phyloP scores from a whole-genome alignment of 2,329 filamentous ascomycete species.

The Aureobasidium sp. region DNA sequence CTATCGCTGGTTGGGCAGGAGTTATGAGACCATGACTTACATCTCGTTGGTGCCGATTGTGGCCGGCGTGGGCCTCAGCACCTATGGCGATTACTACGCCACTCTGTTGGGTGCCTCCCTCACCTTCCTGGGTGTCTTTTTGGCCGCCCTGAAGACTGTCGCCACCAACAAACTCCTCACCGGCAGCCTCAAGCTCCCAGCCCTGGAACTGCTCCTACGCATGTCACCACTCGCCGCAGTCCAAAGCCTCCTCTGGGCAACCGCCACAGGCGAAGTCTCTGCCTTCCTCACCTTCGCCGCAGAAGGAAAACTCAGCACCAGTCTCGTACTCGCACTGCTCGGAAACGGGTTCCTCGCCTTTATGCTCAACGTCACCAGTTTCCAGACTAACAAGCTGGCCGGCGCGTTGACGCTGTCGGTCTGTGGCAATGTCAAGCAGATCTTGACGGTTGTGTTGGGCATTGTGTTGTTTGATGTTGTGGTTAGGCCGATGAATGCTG shows the following conservation, averaged over 20 bases:
- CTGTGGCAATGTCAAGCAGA: conserved; percentile 31
- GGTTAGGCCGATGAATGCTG: conserved; percentile 36
- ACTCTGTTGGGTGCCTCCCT: conserved; percentile 40
- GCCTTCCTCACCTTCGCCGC: conserved; percentile 16
- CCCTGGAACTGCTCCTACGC: conserved; percentile 52
- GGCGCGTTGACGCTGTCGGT: conserved; percentile 30
- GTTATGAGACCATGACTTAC: conserved; percentile 49
- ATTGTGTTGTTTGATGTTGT: conserved; percentile 29
- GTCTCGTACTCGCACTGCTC: conserved; percentile 20
- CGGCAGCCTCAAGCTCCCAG: conserved; percentile 48
- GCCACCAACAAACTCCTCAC: conserved; percentile 58
- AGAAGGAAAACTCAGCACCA: conserved; percentile 19
- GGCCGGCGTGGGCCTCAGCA: conserved; percentile 50
- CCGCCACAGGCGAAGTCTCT: conserved; percentile 41
- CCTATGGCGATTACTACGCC: conserved; percentile 54
- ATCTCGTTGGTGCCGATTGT: conserved; percentile 53
- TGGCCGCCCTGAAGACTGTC: conserved; percentile 47
- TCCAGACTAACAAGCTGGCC: conserved; percentile 31
- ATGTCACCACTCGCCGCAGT: conserved; percentile 53
- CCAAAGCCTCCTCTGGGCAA: conserved; percentile 46
- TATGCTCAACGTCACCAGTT: conserved; percentile 29
- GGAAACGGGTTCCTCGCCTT: conserved; percentile 28
- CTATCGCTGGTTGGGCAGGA: conserved; percentile 46
- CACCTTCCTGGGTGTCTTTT: conserved; percentile 30
- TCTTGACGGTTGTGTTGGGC: conserved; percentile 28